Evolutionary conservation across 2,329 filamentous ascomycete species (phyloP), one percentile per base, ranked within the genome.

Genomic region (Pseudonectria foliicola): DNA sequence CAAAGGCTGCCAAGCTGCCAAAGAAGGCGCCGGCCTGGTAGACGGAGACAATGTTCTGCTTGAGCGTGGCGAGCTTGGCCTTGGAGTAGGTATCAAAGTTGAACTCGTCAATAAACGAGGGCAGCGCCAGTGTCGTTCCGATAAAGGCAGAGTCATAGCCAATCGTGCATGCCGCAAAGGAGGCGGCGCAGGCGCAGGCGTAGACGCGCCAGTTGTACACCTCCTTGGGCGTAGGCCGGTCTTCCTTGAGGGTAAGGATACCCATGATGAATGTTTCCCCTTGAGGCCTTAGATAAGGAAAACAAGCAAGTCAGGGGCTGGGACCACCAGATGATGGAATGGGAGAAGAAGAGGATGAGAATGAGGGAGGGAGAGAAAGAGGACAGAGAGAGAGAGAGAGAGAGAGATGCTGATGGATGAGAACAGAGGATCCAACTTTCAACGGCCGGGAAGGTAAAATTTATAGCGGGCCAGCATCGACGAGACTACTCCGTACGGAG

Each of bases 11-110:
- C 27, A 87, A 62, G n/a, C 80, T 76, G 33, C 85, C 85, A 48
- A 90, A 89, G 64, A 92, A 89, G 40, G 84, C 84, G 39, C 85
- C 85, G 8, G 85, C 85, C 60, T 90, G 85, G 63, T 86, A 89
- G 35, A 82, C 75, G 16, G 81, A 87, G 33, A 88, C 84, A 42
- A 89, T 87, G 57, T 89, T 90, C 49, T 80, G 68, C 51, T 77
- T 80, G 31, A 83, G 64, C 4, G 83, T 60, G 21, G 77, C 71
- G 16, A 78, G 62, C n/a, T 73, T 53, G 3, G 49, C 36, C 0
- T 55, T 35, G 4, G 54, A 59, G 61, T 80, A 73, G 3, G 60
- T 50, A 3, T 57, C 63, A 48, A 88, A 80, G 11, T 65, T 49
- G 56, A 90, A 90, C 54, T 89, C 85, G 2, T 66, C 51, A 29